Conservation (phyloP, 306 rosid species). For the Crataegus laevigata region DNA sequence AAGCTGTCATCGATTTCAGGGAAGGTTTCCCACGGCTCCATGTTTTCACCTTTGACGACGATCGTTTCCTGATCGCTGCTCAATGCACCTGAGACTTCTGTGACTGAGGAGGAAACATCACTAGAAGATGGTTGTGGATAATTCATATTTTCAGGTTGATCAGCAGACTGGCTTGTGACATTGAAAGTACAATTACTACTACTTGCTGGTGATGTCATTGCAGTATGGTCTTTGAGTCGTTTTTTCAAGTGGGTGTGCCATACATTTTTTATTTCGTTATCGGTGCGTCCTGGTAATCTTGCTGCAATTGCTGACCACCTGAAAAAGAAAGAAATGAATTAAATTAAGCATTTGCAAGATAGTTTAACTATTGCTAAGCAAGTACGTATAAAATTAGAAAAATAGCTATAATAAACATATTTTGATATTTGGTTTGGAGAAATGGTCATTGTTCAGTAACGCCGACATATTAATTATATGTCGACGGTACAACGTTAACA, state of each 20-base stretch:
- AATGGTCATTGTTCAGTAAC: no score
- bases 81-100: slow-evolving; percentile 10
- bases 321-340: slow-evolving; percentile 1
- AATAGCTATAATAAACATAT: no score
- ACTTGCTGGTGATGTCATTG: not conserved
- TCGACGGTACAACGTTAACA: no score
- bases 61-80: not conserved
- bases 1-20: slow-evolving; percentile 49
- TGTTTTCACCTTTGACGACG: slow-evolving; percentile 25
- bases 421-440: no score
- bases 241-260: slow-evolving; percentile 99
- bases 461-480: no score
- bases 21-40: slow-evolving; percentile 31
- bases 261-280: slow-evolving; percentile 87
- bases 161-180: slow-evolving; percentile 32
- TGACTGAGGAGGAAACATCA: slow-evolving; percentile 40
- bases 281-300: slow-evolving; percentile 80
- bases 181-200: slow-evolving; percentile 13
- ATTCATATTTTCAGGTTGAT: slow-evolving; percentile 12
- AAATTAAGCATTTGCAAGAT: not conserved
- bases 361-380: not conserved
- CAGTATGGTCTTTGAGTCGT: slow-evolving; percentile 16
- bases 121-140: slow-evolving; percentile 34
- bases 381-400: not conserved
- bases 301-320: slow-evolving; percentile 99